Evolutionary conservation across 2,329 filamentous ascomycete species (phyloP).

Genomic region (Podosphaera xanthii): DNA sequence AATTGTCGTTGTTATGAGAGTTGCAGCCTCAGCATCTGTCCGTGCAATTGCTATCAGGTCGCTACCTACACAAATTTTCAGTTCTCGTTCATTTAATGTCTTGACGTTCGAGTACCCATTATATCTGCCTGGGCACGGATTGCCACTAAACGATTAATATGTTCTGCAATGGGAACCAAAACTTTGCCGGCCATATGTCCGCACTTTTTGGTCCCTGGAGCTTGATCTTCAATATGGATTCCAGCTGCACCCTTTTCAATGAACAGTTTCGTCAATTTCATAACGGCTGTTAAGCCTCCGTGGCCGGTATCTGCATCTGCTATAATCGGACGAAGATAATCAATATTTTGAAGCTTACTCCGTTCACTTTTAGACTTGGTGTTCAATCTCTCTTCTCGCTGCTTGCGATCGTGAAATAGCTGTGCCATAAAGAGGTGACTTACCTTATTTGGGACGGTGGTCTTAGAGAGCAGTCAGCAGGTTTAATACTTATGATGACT

Average conservation of each 20-base stretch:
- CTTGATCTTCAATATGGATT: constrained; percentile 97
- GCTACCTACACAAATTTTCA: constrained; percentile 26
- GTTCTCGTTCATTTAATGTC: background rate
- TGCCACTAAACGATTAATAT: constrained; percentile 91
- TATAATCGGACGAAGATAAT: constrained; percentile 89
- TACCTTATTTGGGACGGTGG: constrained; percentile 96
- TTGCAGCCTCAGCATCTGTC: constrained; percentile 93
- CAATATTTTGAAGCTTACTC: constrained; percentile 50
- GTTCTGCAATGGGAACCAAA: constrained; percentile 84
- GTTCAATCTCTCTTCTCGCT: constrained; percentile 78
- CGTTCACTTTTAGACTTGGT: constrained; percentile 47
- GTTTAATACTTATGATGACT: too few species aligned
- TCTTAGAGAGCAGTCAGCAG: constrained; percentile 25
- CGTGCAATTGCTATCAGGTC: constrained; percentile 81
- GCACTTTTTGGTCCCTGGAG: constrained; percentile 96
- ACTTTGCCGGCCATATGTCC: constrained; percentile 99
- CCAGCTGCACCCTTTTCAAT: constrained; percentile 89
- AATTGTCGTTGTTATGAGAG: constrained; percentile 88
- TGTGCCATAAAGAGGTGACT: constrained; percentile 95
- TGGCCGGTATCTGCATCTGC: constrained; percentile 95
- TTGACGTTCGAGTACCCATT: constrained; percentile 40
- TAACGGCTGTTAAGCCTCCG: constrained; percentile 90
- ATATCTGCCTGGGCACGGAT: constrained; percentile 97
- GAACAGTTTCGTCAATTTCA: constrained; percentile 98
- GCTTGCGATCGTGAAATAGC: constrained; percentile 98